phyloP scores from a whole-genome alignment of 2,329 filamentous ascomycete genomes.

The Colletotrichum sansevieriae region DNA sequence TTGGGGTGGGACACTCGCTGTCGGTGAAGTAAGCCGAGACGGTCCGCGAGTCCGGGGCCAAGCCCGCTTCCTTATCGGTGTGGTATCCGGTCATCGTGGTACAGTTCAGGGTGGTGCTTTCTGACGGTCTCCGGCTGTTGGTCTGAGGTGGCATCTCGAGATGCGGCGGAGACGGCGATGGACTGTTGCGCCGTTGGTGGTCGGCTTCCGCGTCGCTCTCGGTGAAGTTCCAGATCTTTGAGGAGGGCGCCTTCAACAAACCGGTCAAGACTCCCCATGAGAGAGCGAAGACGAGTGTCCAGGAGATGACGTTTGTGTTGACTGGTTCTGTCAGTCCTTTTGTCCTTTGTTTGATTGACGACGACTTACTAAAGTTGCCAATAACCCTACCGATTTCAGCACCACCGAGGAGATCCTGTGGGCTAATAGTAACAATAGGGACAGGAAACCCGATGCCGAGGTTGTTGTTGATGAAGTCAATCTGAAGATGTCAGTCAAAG shows the following conservation, averaged over 20 bases:
- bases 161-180: not conserved
- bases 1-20: constrained; percentile 24
- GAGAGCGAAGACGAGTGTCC: constrained; percentile 49
- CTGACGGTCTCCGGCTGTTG: constrained; percentile 25
- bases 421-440: constrained; percentile 61
- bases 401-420: constrained; percentile 49
- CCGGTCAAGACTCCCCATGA: constrained; percentile 36
- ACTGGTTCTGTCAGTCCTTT: constrained; percentile 44
- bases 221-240: not conserved
- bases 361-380: constrained; percentile 57
- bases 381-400: constrained; percentile 57
- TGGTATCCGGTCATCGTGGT: constrained; percentile 30
- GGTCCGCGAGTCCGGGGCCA: constrained; percentile 24
- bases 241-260: not conserved
- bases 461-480: constrained; percentile 64
- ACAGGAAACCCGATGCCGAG: constrained; percentile 65
- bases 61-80: constrained; percentile 38
- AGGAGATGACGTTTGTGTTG: constrained; percentile 52
- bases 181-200: not conserved
- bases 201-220: not conserved
- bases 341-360: accelerated
- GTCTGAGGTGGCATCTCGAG: constrained; percentile 13
- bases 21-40: constrained; percentile 38
- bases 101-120: constrained; percentile 29
- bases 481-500: constrained; percentile 48